Conservation (phyloP, 495 filamentous ascomycete genomes). For the Penicillium paxilli region DNA sequence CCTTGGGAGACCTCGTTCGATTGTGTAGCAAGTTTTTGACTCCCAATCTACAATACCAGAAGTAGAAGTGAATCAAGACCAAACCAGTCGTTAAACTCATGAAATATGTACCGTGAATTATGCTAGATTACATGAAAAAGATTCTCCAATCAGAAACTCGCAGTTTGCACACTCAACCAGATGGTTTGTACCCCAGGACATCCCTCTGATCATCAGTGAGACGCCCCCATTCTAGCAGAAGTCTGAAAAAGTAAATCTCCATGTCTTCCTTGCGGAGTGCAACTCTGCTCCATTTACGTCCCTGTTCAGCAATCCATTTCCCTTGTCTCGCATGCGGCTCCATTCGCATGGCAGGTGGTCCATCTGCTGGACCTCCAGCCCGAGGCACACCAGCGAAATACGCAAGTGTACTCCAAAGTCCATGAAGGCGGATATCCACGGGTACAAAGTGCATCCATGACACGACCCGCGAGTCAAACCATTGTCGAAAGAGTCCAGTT, state of each 20-base stretch:
- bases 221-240: slow-evolving; percentile 75
- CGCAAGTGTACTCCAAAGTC: slow-evolving; percentile 61
- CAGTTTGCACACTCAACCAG: not conserved
- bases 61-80: too few species aligned
- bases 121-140: not conserved
- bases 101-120: not conserved
- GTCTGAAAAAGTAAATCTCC: slow-evolving; percentile 78
- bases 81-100: too few species aligned
- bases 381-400: slow-evolving; percentile 57
- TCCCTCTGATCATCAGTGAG: slow-evolving; percentile 64
- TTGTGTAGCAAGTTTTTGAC: too few species aligned
- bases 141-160: not conserved
- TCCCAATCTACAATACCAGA: too few species aligned
- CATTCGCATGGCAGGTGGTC: slow-evolving; percentile 19
- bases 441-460: slow-evolving; percentile 82
- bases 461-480: slow-evolving; percentile 69
- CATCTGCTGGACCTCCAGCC: not conserved
- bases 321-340: slow-evolving; percentile 48
- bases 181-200: slow-evolving; percentile 49
- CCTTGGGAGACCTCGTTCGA: too few species aligned
- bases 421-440: slow-evolving; percentile 66
- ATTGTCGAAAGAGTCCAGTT: slow-evolving; percentile 66
- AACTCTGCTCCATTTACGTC: slow-evolving; percentile 61
- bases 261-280: slow-evolving; percentile 77
- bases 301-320: slow-evolving; percentile 65